phyloP scores from a whole-genome alignment of 352 stramenopile genomes.

The Pythium apleroticum region DNA sequence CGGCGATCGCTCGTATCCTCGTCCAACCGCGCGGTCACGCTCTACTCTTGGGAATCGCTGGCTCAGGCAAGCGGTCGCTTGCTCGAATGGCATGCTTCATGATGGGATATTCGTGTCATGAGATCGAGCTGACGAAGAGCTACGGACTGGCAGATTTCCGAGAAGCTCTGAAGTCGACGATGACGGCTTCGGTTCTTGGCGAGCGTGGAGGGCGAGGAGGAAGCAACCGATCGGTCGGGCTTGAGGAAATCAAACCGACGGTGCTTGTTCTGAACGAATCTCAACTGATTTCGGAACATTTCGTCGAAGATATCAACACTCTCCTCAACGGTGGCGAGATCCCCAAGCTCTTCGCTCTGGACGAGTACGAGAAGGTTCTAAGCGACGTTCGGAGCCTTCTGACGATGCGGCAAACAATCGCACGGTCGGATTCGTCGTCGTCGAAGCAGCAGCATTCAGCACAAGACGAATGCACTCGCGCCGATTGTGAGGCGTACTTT shows the following conservation, averaged over 20 bases:
- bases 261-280: conserved; percentile 85
- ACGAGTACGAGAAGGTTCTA: conserved; percentile 86
- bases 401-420: conserved; percentile 20
- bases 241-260: conserved; percentile 28
- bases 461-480: conserved; percentile 36
- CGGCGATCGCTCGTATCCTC: conserved; percentile 79
- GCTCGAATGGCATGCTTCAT: conserved; percentile 77
- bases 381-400: conserved; percentile 46
- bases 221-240: not conserved
- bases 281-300: conserved; percentile 80
- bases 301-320: conserved; percentile 89
- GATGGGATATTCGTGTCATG: conserved; percentile 66
- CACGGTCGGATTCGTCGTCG: not conserved
- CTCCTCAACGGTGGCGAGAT: conserved; percentile 86
- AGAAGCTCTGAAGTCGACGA: conserved; percentile 81
- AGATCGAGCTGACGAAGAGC: conserved; percentile 87
- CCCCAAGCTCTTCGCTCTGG: conserved; percentile 80
- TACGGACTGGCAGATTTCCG: conserved; percentile 85
- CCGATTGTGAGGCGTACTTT: conserved; percentile 85
- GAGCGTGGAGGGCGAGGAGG: conserved; percentile 8
- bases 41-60: conserved; percentile 87
- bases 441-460: conserved; percentile 5
- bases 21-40: conserved; percentile 84
- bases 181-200: conserved; percentile 46
- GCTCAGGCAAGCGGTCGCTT: conserved; percentile 82